Base-by-base conservation (phyloP, 768 basidiomycete species). In the Xerocomus brunneocitrinus region DNA sequence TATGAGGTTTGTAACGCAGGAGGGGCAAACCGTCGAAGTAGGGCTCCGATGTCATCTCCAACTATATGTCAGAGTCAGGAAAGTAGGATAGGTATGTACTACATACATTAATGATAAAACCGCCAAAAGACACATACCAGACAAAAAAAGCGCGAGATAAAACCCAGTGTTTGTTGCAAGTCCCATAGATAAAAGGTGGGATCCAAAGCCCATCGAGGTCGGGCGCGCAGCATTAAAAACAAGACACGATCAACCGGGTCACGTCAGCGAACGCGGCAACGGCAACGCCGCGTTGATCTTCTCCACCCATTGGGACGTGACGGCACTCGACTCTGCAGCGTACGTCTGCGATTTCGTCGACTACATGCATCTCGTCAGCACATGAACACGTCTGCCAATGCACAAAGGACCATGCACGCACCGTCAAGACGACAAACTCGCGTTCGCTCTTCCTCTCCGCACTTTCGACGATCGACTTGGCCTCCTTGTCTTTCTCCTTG, bases 361-460 rank as follows among this genome's bases (percentile, higher is more conserved):
- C 82, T 83, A 54, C 16, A 50, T 45, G 22, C 12, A 38, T 24
- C 3, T 35, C 25, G 16, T 55, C 25, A 52, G 54, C n/a, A 44
- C 10, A 9, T 28, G 6, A n/a, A 48, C 38, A 16, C 7, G 35
- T 47, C 22, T 31, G 16, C 16, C 14, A 9, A 13, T 34, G 28
- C 36, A 46, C 5, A 32, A 32, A 34, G 27, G 22, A 16, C 19
- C 13, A 43, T 31, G 43, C 31, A 40, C 81, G 62, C 55, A 86
- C 84, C 39, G 83, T 82, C 58, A 83, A 67, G 34, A 86, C 74
- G 14, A 80, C 76, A 62, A 86, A 84, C 62, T 82, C 81, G 35
- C 79, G 71, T 50, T 80, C 81, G 44, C 80, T 72, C 60, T 81
- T 82, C 27, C 73, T 67, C 50, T 79, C 80, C 0, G 79, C 78